These are phyloP conservation scores for Scytalidium lignicola DNA, from an alignment of 2,329 filamentous ascomycete species.

Conservation along the genomic window DNA sequence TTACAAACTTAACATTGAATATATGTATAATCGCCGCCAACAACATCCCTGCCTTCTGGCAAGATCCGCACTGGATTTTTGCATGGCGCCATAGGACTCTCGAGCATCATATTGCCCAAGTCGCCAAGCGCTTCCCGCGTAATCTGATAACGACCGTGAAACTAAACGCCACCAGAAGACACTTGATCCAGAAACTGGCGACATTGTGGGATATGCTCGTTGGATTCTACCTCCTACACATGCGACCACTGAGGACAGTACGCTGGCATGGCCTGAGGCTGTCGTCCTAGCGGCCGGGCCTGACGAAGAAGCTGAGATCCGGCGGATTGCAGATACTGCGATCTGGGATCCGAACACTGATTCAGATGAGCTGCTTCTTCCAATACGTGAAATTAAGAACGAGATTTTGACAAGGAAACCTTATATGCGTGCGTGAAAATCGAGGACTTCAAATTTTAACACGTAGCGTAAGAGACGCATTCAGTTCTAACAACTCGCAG, in stretches of 20 bases:
- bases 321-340: neutral
- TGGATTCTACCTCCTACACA: constrained; percentile 13
- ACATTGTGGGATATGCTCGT: constrained; percentile 17
- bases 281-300: neutral
- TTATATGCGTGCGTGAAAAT: neutral
- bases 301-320: neutral
- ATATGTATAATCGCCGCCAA: constrained; percentile 20
- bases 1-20: no score
- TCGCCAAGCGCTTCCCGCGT: neutral
- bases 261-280: neutral
- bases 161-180: constrained; percentile 17
- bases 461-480: neutral
- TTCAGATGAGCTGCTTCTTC: neutral
- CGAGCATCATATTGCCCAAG: constrained; percentile 18
- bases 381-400: constrained; percentile 1
- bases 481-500: constrained; percentile 10
- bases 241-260: neutral
- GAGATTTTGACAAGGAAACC: constrained; percentile 1
- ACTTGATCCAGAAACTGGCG: constrained; percentile 15
- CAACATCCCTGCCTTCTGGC: constrained; percentile 24
- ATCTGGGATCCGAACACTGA: neutral
- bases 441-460: neutral
- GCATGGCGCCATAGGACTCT: constrained; percentile 35
- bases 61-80: constrained; percentile 17
- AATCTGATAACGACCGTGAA: constrained; percentile 9